These are phyloP conservation scores for Xerocomus minutiporus DNA, from an alignment of 1,284 basidiomycete genomes.

Conservation along the genomic window DNA sequence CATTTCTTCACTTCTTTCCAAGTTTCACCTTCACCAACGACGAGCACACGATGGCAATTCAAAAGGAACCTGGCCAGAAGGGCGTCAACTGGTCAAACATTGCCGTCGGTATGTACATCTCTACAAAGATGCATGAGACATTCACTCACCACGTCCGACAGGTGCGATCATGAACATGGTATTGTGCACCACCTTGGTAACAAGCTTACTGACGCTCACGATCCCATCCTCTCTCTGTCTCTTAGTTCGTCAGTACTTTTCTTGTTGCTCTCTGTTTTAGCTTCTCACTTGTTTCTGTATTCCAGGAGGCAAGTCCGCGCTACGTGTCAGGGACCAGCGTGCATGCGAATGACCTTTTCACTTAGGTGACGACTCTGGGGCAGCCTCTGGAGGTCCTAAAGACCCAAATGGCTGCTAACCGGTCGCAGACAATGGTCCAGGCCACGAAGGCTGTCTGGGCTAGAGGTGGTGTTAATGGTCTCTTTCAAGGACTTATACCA, in stretches of 20 bases:
- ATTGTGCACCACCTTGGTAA: conserved; percentile 15
- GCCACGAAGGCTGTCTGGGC: conserved; percentile 87
- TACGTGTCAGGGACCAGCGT: not conserved
- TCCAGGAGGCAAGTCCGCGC: conserved; percentile 44
- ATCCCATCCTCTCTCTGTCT: not conserved
- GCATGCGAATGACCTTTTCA: conserved; percentile 6
- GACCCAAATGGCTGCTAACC: conserved; percentile 97
- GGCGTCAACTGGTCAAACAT: conserved; percentile 99
- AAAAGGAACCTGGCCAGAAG: conserved; percentile 84
- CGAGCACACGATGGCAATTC: conserved; percentile 60
- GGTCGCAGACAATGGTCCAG: conserved; percentile 84
- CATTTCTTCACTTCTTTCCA: conserved; percentile 12
- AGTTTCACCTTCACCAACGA: conserved; percentile 19
- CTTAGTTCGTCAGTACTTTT: conserved; percentile 28
- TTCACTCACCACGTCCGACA: conserved; percentile 34
- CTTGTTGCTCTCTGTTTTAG: conserved; percentile 9
- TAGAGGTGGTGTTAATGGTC: conserved; percentile 85
- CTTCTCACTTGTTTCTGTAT: conserved; percentile 14
- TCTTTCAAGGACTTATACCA: conserved; percentile 98
- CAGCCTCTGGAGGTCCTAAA: conserved; percentile 98
- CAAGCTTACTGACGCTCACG: conserved; percentile 7
- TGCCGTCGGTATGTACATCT: conserved; percentile 73
- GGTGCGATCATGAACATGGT: conserved; percentile 98
- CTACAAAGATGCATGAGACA: not conserved
- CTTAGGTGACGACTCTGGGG: conserved; percentile 90